phyloP scores from a whole-genome alignment of 257 asterid species.

The Nicotiana otophora region DNA sequence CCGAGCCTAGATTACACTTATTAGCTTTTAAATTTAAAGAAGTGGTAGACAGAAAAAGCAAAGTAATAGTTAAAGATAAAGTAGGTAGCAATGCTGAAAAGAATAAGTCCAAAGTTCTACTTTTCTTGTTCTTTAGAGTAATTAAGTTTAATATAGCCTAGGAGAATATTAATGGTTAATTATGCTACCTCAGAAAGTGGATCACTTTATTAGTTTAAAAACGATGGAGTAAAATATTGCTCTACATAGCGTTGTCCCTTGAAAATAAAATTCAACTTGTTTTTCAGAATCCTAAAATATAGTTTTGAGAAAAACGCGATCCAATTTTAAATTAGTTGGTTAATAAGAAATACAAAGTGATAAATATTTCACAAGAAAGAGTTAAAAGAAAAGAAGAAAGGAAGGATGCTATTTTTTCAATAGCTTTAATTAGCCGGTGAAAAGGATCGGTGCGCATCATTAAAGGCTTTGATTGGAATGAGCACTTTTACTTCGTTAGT shows the following conservation, averaged over 20 bases:
- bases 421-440: not conserved
- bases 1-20: not conserved
- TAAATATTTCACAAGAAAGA: not conserved
- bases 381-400: too few relatives aligned
- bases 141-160: not conserved
- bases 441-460: not conserved
- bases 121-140: not conserved
- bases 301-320: too few relatives aligned
- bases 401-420: too few relatives aligned
- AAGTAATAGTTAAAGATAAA: not conserved
- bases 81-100: not conserved
- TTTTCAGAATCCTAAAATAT: too few relatives aligned
- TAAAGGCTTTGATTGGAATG: not conserved
- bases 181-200: not conserved
- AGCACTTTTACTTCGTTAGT: not conserved
- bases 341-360: not conserved
- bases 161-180: not conserved
- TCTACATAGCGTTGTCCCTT: not conserved
- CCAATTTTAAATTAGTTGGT: not conserved
- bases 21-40: not conserved
- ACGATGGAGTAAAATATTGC: not conserved
- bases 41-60: not conserved
- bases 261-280: not conserved
- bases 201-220: not conserved
- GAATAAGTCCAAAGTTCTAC: not conserved